A percentile compares a stretch with the other conserved stretches of the same genome.
Conservation (phyloP, 2,329 filamentous ascomycete genomes). For the Endothia cerciana region DNA sequence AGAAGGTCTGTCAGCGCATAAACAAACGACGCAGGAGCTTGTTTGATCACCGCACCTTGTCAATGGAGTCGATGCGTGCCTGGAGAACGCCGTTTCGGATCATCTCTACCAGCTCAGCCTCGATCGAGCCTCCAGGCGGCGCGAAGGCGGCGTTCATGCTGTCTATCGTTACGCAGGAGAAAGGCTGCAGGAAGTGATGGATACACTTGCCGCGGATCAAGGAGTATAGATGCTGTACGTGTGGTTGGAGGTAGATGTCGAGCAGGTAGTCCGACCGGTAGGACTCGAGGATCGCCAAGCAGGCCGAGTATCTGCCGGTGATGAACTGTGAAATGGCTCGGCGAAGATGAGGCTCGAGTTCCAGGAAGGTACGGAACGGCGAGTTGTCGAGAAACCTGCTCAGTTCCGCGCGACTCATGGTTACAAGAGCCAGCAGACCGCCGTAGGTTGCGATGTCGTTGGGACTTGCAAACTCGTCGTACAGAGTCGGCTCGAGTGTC, state of each 20-base stretch:
- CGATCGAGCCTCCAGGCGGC: slow-evolving; percentile 62
- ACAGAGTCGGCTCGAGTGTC: slow-evolving; percentile 52
- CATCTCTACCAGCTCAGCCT: slow-evolving; percentile 76
- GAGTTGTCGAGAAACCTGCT: slow-evolving; percentile 76
- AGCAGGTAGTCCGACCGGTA: slow-evolving; percentile 88
- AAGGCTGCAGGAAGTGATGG: slow-evolving; percentile 88
- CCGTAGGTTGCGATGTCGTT: slow-evolving; percentile 95
- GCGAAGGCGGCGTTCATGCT: slow-evolving; percentile 80
- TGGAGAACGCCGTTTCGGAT: slow-evolving; percentile 74
- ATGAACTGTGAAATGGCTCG: slow-evolving; percentile 90
- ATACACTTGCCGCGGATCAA: slow-evolving; percentile 89
- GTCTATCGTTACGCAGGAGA: slow-evolving; percentile 81
- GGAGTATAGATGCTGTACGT: slow-evolving; percentile 71
- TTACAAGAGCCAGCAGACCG: slow-evolving; percentile 85
- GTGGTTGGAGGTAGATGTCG: slow-evolving; percentile 80
- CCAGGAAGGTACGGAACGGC: slow-evolving; percentile 83
- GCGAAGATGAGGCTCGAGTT: slow-evolving; percentile 91
- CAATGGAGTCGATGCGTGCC: slow-evolving; percentile 83
- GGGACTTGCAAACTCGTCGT: slow-evolving; percentile 73
- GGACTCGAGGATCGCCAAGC: slow-evolving; percentile 78
- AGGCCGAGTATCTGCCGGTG: slow-evolving; percentile 84
- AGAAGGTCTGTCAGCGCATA: slow-evolving; percentile 14
- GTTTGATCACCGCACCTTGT: slow-evolving; percentile 55
- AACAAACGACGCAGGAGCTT: neutral
- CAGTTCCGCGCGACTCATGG: slow-evolving; percentile 79